phyloP scores from a whole-genome alignment of 768 basidiomycete genomes.

The Termitomyces sp. region DNA sequence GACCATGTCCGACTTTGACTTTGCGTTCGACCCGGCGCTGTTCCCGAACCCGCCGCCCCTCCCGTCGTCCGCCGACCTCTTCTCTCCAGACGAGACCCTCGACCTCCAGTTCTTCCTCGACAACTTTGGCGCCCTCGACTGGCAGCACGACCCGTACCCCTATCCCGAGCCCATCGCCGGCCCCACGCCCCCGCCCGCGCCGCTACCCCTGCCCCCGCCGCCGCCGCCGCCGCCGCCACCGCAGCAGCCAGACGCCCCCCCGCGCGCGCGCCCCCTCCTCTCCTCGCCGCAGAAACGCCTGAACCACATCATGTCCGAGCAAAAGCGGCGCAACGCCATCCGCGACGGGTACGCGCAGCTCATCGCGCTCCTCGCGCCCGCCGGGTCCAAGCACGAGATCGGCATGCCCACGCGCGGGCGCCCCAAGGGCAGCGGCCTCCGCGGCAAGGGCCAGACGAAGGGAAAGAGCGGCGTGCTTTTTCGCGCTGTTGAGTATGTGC shows the following conservation, averaged over 20 bases:
- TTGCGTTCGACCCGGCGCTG: conserved; percentile 62
- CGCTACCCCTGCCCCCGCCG: conserved; percentile 16
- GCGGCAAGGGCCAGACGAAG: conserved; percentile 65
- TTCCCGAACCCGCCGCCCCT: conserved; percentile 60
- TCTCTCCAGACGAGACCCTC: conserved; percentile 72
- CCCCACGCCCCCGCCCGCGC: conserved; percentile 18
- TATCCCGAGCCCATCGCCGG: conserved; percentile 32
- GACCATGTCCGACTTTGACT: conserved; percentile 55
- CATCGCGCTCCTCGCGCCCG: conserved; percentile 76
- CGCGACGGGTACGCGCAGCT: conserved; percentile 86
- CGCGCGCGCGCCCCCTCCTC: conserved; percentile 58
- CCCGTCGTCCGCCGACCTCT: conserved; percentile 71
- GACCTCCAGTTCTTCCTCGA: conserved; percentile 81
- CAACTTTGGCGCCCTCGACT: conserved; percentile 56
- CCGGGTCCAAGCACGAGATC: conserved; percentile 58
- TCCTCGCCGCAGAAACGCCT: conserved; percentile 84
- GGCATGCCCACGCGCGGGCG: conserved; percentile 75
- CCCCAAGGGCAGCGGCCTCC: conserved; percentile 72
- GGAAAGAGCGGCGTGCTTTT: conserved; percentile 89
- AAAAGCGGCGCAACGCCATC: conserved; percentile 89
- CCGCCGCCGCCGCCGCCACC: conserved; percentile 12
- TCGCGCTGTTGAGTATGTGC: conserved; percentile 80
- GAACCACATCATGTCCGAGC: conserved; percentile 93
- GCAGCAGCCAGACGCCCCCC: too few relatives aligned
- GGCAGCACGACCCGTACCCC: conserved; percentile 44